Conservation (phyloP, 345 rosid species). For the Pugionium cornutum region DNA sequence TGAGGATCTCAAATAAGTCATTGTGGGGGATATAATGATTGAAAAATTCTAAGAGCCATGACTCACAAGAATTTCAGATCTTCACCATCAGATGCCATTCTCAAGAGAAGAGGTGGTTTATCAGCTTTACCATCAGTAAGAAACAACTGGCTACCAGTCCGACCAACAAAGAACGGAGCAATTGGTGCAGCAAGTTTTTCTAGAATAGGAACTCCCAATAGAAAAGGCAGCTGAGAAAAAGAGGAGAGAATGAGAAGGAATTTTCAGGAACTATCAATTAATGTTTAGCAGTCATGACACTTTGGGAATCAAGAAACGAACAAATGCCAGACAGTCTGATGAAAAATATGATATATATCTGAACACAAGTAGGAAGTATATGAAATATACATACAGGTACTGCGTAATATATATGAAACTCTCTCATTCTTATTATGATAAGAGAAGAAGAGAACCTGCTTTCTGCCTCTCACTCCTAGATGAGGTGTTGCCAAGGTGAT, state of each 20-base stretch:
- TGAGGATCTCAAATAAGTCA: constrained; percentile 21
- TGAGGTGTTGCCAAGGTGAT: constrained; percentile 97
- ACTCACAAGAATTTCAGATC: constrained; percentile 79
- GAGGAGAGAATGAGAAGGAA: constrained; percentile 17
- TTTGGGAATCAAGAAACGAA: neutral
- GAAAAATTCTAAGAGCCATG: constrained; percentile 10
- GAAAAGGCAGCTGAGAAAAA: constrained; percentile 79
- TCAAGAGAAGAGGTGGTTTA: constrained; percentile 83
- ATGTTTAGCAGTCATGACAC: neutral
- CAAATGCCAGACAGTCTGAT: neutral
- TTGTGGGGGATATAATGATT: neutral
- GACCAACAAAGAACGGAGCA: constrained; percentile 73
- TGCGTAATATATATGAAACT: neutral
- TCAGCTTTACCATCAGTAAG: constrained; percentile 82
- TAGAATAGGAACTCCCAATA: constrained; percentile 78
- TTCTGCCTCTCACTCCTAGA: constrained; percentile 96
- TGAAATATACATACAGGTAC: constrained; percentile 3
- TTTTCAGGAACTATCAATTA: constrained; percentile 3
- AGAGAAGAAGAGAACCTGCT: constrained; percentile 59
- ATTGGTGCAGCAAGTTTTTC: constrained; percentile 87
- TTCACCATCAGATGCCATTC: constrained; percentile 85
- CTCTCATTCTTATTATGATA: constrained; percentile 3
- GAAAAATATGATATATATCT: neutral
- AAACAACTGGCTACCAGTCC: constrained; percentile 86
- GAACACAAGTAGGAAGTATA: neutral